Evolutionary conservation across 345 rosid genomes (phyloP), one percentile per base, ranked within the genome.

Genomic region (Corchorus olitorius): DNA sequence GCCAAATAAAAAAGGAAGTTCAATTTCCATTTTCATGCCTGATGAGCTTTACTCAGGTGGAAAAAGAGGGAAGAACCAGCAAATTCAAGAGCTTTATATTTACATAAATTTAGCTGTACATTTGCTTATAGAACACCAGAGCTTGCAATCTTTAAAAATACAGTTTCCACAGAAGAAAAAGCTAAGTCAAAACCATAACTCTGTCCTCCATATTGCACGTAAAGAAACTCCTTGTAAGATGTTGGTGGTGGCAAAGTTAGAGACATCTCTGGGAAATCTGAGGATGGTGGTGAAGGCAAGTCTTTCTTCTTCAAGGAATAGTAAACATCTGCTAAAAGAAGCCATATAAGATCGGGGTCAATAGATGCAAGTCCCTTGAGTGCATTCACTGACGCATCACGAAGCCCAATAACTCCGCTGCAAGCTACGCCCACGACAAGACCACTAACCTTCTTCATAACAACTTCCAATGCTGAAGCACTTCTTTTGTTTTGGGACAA

Each of bases 311-410:
- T 87, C 77, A 82, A 37, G 33, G 97, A 80, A 84, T 81, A 93
- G 76, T 93, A 91, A 54, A 93, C 91, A 74, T 96, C 99, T 0
- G 97, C 93, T 74, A 96, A 76, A 60, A 93, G 92, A 77, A 96
- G 87, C 98, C 99, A 92, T 20, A 95, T 83, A 49, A 96, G 94
- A 84, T 96, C 99, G 39, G 98, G 84, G 81, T 96, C 98, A 3
- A 96, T 77, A 33, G 84, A 80, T 16, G 97, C 93, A 49, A 96
- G 93, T 70, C 93, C 99, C 27, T 55, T 77, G 71, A 96, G 73
- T 1, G 99, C 97, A 72, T 88, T 88, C 63, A 91, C 59, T 14
- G 93, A 86, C 6, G 97, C 89, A 80, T 91, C 94, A 4, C 77
- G 88, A 33, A 96, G 87, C 16, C 94, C 89, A 0, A 79, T 61